Conservation (phyloP, 768 basidiomycete genomes). For the Xerocomellus amylosporus region DNA sequence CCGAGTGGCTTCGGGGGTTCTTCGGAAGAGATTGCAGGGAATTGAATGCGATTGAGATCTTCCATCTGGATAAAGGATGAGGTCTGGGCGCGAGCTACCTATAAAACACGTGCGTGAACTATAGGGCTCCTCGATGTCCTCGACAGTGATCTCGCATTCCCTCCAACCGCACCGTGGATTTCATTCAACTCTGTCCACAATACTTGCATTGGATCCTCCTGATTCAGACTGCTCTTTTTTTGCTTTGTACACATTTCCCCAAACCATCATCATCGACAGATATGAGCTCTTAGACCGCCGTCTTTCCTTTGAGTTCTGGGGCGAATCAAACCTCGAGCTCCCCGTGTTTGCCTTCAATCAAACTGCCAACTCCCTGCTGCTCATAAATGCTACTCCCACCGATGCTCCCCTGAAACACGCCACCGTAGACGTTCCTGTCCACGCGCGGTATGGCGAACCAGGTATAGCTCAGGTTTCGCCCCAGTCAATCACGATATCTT, state of each 20-base stretch:
- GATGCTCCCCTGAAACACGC: slow-evolving; percentile 6
- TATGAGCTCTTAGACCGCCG: slow-evolving; percentile 39
- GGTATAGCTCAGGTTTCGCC: slow-evolving; percentile 5
- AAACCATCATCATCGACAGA: slow-evolving; percentile 42
- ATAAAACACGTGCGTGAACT: not conserved
- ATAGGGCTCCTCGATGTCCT: slow-evolving; percentile 10
- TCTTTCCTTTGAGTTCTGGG: slow-evolving; percentile 36
- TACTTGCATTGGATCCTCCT: slow-evolving; percentile 12
- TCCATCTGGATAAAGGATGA: slow-evolving; percentile 5
- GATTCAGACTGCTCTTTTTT: slow-evolving; percentile 28
- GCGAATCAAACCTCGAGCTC: slow-evolving; percentile 42
- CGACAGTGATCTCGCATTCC: slow-evolving; percentile 14
- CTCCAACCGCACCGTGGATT: slow-evolving; percentile 28
- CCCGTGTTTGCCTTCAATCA: slow-evolving; percentile 38
- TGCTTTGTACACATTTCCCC: slow-evolving; percentile 36
- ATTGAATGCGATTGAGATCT: slow-evolving; percentile 14
- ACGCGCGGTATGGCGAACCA: slow-evolving; percentile 42
- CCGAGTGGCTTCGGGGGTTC: slow-evolving; percentile 11
- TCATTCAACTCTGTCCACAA: slow-evolving; percentile 31
- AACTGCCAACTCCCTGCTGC: slow-evolving; percentile 27
- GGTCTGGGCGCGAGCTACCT: no score
- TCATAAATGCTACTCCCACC: slow-evolving; percentile 28
- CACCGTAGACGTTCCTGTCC: slow-evolving; percentile 39
- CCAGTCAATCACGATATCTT: slow-evolving; percentile 22
- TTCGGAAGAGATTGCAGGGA: slow-evolving; percentile 9